Conservation (phyloP, 2,329 filamentous ascomycete species). For the Paecilomyces sp. region DNA sequence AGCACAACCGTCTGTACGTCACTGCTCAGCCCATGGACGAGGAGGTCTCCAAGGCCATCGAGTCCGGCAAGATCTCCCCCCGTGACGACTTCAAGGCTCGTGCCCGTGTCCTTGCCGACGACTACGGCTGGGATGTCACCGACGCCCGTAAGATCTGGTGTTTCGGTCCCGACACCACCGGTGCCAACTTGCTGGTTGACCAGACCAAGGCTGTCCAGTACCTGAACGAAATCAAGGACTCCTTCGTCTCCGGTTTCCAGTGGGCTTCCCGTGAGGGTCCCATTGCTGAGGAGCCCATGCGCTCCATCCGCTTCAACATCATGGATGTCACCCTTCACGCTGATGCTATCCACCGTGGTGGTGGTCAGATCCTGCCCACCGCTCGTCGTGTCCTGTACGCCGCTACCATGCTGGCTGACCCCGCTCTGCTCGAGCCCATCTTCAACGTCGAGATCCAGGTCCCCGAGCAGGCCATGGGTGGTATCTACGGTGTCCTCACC, state of each 20-base stretch:
- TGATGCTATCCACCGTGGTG: conserved; percentile 99
- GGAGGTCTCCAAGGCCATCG: conserved; percentile 86
- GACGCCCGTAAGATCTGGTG: conserved; percentile 99
- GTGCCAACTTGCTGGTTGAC: conserved; percentile 97
- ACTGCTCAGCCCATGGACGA: conserved; percentile 83
- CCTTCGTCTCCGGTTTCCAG: conserved; percentile 98
- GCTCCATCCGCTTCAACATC: conserved; percentile 95
- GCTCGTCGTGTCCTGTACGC: conserved; percentile 97
- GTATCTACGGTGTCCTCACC: conserved; percentile 98
- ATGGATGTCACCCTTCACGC: conserved; percentile 99
- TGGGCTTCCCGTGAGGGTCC: conserved; percentile 98
- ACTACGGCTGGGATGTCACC: conserved; percentile 98
- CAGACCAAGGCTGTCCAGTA: conserved; percentile 99
- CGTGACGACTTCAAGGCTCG: conserved; percentile 99
- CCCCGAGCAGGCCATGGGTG: conserved; percentile 97
- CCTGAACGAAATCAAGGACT: conserved; percentile 99
- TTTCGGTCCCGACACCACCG: conserved; percentile 95
- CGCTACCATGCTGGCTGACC: conserved; percentile 80
- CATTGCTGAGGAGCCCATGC: conserved; percentile 96
- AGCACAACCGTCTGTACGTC: conserved; percentile 99
- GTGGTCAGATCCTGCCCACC: conserved; percentile 97
- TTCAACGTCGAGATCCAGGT: conserved; percentile 99
- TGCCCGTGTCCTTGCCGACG: conserved; percentile 91
- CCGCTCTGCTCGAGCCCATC: conserved; percentile 89
- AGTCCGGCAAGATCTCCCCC: conserved; percentile 82